Base-by-base conservation (phyloP, 495 filamentous ascomycete genomes). In the Hyaloscypha finlandica region DNA sequence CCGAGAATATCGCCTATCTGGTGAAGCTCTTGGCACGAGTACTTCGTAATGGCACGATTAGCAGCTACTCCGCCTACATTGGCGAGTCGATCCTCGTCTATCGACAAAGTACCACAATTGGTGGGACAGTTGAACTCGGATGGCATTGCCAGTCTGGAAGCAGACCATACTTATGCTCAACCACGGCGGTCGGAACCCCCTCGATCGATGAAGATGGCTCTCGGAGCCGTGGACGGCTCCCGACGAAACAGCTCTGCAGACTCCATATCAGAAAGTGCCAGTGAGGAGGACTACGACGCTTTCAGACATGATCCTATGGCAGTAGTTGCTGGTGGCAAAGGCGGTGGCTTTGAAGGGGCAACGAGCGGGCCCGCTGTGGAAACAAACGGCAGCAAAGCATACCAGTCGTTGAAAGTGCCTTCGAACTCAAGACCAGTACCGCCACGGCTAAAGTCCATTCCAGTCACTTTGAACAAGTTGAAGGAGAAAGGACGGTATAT, bases 401-500 rank as follows among this genome's bases (percentile, higher is more conserved):
- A 65, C 57, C 59, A 66, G 45, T 62, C 59, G 2, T 45, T 64
- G 19, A 68, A 68, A 54, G 6, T 22, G 52, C 12, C 61, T 11
- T 56, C 29, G 19, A 65, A 66, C 16, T 53, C 64, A 12, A 54
- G 63, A 42, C 65, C 68, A 29, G 52, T 35, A 14, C 32, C 63
- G 32, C 14, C 69, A 2, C 58, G 76, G 42, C 62, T 75, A 14
- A 75, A 74, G 63, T 80, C 76, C 61, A 74, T 85, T 42, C 76
- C 81, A 33, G 77, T 85, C 20, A 77, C 77, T 16, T 71, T 84
- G n/a, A 77, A 81, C 68, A 78, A 79, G 63, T 79, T 81, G 5
- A 73, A 75, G 62, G 72, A 76, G 61, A 80, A 76, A 52, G 81
- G 79, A 25, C 68, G 75, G 32, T 87, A 87, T 64, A 74, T 83